Evolutionary conservation across 768 basidiomycete genomes (phyloP), one percentile per base, ranked within the genome.

Genomic region (Pleurotus tuber-regium): DNA sequence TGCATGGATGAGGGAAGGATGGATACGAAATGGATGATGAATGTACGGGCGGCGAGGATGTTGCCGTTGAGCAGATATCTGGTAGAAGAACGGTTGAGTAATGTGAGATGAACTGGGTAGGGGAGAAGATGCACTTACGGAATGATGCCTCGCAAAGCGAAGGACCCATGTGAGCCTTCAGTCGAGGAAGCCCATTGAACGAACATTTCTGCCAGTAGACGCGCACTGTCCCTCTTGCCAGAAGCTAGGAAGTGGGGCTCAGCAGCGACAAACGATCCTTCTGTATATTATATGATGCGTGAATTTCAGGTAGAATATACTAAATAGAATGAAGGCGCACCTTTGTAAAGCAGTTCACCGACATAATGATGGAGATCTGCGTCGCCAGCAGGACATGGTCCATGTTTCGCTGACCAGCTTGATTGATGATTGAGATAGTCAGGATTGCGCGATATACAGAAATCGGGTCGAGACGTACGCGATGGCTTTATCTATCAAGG

Each of bases 31-130:
- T 85, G 81, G n/a, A 78, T 74, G 64, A 96, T 85, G 75, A 98
- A 97, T n/a, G 87, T 83, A n/a, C 84, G 83, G 3, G 96, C 91
- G 3, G 90, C 90, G n/a, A 92, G 82, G 61, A 99, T 87, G 57
- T 93, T 93, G 12, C 92, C 91, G 48, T 92, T 90, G 55, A 79
- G 80, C 19, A 94, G 73, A 61, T 89, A 90, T 52, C 89, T 91
- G 60, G 12, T 16, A 29, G 33, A 43, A 26, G 49, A n/a, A 39
- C 52, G 24, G 42, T 33, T 9, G 30, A n/a, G 4, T 7, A 47
- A 14, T 21, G 24, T 31, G 23, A 49, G 51, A 33, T 55, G 12
- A 24, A 48, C 30, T 43, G n/a, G 31, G 29, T 29, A 23, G 29
- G 23, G n/a, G n/a, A n/a, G n/a, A 41, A 18, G n/a, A n/a, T 55